Evolutionary conservation across 2,329 filamentous ascomycete genomes (phyloP), one percentile per base, ranked within the genome.

Genomic region (Pseudocercospora fuligena): DNA sequence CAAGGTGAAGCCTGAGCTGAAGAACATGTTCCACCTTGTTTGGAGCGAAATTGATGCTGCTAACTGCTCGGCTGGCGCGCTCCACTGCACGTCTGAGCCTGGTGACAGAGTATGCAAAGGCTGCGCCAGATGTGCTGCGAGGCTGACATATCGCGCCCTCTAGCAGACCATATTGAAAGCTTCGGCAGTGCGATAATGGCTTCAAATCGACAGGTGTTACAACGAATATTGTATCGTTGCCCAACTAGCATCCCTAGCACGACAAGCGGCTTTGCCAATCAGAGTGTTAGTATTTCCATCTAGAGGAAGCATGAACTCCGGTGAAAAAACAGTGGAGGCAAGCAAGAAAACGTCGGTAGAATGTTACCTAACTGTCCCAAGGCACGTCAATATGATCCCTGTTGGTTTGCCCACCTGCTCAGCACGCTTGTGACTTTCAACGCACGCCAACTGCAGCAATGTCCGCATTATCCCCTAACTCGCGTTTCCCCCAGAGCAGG

Each of bases 241-340:
- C 51, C 51, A 54, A 29, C 51, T 54, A 54, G 51, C 51, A 54
- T 29, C 51, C 51, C 51, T 54, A 54, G 51, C 51, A 54, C 21
- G 51, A 29, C 16, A 29, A 25, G 51, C 51, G 51, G 25, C 51
- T 54, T 54, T 54, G 25, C 51, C 51, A 54, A 54, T 54, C 51
- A 54, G 7, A 54, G 51, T 54, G 51, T 29, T 29, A 31, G 51
- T n/a, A 54, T 12, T 54, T 16, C 51, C 11, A 29, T 54, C 25
- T 14, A 31, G 51, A 54, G 25, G 25, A n/a, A 27, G 51, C 51
- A 27, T 54, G 51, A 54, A 16, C 21, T 27, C 25, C 51, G 25
- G 51, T 54, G 51, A 21, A 25, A 25, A 54, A 54, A 29, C 14
- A 29, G 51, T 54, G 51, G 51, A 54, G 51, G 51, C 51, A 29